Conservation (phyloP, 2,329 filamentous ascomycete genomes). For the Fusarium ramigenum region DNA sequence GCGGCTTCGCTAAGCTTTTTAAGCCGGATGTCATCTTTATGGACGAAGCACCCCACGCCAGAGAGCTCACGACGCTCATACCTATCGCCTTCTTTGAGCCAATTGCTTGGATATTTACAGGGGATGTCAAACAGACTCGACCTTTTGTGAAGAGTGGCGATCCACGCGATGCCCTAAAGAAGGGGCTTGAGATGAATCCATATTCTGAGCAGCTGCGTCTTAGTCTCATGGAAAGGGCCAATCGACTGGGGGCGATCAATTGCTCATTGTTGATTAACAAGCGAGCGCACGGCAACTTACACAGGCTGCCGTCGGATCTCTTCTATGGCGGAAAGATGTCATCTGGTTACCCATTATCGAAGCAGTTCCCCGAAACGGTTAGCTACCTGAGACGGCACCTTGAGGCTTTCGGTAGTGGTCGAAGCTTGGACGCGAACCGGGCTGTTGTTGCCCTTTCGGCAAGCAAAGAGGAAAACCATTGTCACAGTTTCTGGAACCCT, state of each 20-base stretch:
- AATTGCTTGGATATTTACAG: slow-evolving; percentile 56
- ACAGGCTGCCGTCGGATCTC: slow-evolving; percentile 53
- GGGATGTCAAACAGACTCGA: slow-evolving; percentile 56
- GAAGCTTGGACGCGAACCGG: slow-evolving; percentile 47
- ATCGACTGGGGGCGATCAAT: slow-evolving; percentile 44
- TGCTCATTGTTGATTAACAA: slow-evolving; percentile 51
- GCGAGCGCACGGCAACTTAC: slow-evolving; percentile 50
- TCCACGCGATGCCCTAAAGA: slow-evolving; percentile 13
- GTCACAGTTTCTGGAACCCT: slow-evolving; percentile 54
- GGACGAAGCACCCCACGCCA: slow-evolving; percentile 68
- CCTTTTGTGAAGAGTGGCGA: slow-evolving; percentile 51
- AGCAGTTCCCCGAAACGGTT: slow-evolving; percentile 43
- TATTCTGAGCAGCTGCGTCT: slow-evolving; percentile 46
- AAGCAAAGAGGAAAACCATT: slow-evolving; percentile 41
- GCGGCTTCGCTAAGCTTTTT: slow-evolving; percentile 61
- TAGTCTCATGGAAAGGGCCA: slow-evolving; percentile 53
- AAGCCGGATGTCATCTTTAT: slow-evolving; percentile 88
- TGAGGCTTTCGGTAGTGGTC: slow-evolving; percentile 33
- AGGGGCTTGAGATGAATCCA: slow-evolving; percentile 44
- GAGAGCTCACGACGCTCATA: slow-evolving; percentile 57
- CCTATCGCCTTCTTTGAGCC: slow-evolving; percentile 55
- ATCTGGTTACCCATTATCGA: slow-evolving; percentile 39
- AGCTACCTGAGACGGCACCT: slow-evolving; percentile 45
- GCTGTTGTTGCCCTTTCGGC: slow-evolving; percentile 46
- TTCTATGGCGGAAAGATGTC: slow-evolving; percentile 54